Evolutionary conservation across 2,329 filamentous ascomycete species (phyloP), one percentile per base, ranked within the genome.

Genomic region (Emericellopsis atlantica): DNA sequence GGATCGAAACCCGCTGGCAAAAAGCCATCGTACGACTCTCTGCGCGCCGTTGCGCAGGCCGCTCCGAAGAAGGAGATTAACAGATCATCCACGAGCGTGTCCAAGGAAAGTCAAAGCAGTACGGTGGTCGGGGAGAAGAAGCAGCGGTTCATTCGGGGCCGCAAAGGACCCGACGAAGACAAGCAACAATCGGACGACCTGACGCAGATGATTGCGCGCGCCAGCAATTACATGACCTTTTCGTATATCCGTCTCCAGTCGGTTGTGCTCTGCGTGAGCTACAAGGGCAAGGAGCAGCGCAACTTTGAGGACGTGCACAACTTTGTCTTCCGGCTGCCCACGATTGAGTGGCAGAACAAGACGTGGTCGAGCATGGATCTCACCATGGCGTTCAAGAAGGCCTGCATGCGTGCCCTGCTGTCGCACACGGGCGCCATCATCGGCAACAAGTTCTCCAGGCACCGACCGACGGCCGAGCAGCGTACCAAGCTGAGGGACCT

Each of bases 291-390:
- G 58, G 87, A 89, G 36, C 86, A 94, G 48, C 86, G 89, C 55
- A 98, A 96, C 53, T 74, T 98, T 43, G 88, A 95, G 63, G 93
- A 98, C 59, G 83, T 98, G 14, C 90, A 98, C 61, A 83, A 96
- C 55, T 93, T 98, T 50, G 92, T 98, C 38, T 98, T 98, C 74
- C 81, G 87, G 29, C 77, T 98, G 63, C 92, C 92, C 4, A 83
- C 84, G 2, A 80, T 98, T 37, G 92, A 98, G 58, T 96, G 95
- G 65, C 79, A 87, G 47, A 98, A 98, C 70, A 98, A 98, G 69
- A 96, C 89, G 8, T 98, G 92, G 92, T 95, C 88, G 6, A 98
- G 96, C 57, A 74, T 98, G 6, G 92, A 98, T 54, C 76, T 98
- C 9, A 89, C 90, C 1, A 70, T 96, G 37, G 84, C 88, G 12